Conservation (phyloP, 2,329 filamentous ascomycete species). For the Neofusicoccum parvum region DNA sequence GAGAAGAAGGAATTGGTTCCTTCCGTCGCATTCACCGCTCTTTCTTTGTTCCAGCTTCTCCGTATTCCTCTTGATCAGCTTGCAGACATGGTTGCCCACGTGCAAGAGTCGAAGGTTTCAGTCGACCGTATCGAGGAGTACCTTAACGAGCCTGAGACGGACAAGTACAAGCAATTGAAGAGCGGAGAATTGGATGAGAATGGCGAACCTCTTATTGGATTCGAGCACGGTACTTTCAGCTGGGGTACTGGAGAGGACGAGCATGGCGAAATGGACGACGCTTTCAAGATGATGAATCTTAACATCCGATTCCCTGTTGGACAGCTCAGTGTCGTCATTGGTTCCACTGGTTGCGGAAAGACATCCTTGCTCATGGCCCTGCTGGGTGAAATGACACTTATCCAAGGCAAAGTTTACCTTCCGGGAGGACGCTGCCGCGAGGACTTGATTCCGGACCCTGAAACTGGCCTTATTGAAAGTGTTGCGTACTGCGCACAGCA, state of each 20-base stretch:
- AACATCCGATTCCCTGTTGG: conserved; percentile 81
- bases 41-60: conserved; percentile 93
- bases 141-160: conserved; percentile 88
- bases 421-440: conserved; percentile 85
- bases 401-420: conserved; percentile 79
- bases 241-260: conserved; percentile 68
- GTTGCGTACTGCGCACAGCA: conserved; percentile 96
- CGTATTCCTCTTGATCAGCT: conserved; percentile 92
- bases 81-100: conserved; percentile 97
- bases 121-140: conserved; percentile 97
- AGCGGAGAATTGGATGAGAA: conserved; percentile 68
- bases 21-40: conserved; percentile 91
- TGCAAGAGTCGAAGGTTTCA: conserved; percentile 96
- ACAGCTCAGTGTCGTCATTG: conserved; percentile 88
- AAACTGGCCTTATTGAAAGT: conserved; percentile 85
- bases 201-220: conserved; percentile 76
- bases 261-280: conserved; percentile 63
- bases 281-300: conserved; percentile 77
- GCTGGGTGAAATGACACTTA: conserved; percentile 89
- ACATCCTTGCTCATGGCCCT: conserved; percentile 95
- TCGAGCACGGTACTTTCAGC: conserved; percentile 80
- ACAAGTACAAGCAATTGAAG: conserved; percentile 86
- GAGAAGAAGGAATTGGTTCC: conserved; percentile 89
- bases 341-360: conserved; percentile 92
- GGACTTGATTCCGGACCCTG: conserved; percentile 77